A percentile compares a stretch with the other conserved stretches of the same genome.
Evolutionary conservation across 371 early-diverging fungal species (phyloP).

Genomic region (Lichtheimia corymbifera): DNA sequence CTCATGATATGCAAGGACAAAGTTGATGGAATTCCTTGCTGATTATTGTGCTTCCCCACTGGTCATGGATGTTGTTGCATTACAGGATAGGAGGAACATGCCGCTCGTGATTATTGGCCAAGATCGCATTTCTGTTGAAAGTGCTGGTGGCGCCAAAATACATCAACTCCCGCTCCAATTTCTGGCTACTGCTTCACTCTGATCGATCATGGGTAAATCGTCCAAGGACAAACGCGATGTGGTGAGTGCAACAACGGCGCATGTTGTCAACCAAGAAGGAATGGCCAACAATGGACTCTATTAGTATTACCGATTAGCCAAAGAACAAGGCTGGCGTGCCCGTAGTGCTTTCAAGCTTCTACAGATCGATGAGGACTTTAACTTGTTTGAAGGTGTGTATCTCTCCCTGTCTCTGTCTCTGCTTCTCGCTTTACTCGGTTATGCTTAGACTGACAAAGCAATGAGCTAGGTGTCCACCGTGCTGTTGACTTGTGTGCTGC

Average conservation of each 20-base stretch:
- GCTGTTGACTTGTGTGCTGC: conserved; percentile 99
- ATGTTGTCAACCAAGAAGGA: too few species aligned
- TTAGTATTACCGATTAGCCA: conserved; percentile 93
- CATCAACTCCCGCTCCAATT: neutral
- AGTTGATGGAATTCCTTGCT: too few species aligned
- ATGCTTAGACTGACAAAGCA: neutral
- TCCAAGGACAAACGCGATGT: conserved; percentile 96
- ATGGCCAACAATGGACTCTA: too few species aligned
- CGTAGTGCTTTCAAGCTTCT: conserved; percentile 98
- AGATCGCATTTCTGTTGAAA: too few species aligned
- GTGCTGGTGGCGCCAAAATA: too few species aligned
- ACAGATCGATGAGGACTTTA: conserved; percentile 87
- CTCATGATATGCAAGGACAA: too few species aligned
- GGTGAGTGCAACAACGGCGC: conserved; percentile 22
- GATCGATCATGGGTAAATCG: conserved; percentile 72
- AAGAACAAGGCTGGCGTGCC: conserved; percentile 97
- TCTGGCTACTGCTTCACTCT: neutral
- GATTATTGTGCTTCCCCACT: too few species aligned
- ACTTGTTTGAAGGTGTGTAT: conserved; percentile 76
- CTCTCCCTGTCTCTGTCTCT: too few species aligned
- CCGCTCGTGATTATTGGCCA: too few species aligned
- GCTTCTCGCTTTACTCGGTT: too few species aligned
- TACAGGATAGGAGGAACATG: too few species aligned
- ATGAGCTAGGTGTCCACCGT: conserved; percentile 71
- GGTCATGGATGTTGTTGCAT: too few species aligned